Evolutionary conservation across 768 basidiomycete genomes (phyloP).

Genomic region (Lyophyllum semitale): DNA sequence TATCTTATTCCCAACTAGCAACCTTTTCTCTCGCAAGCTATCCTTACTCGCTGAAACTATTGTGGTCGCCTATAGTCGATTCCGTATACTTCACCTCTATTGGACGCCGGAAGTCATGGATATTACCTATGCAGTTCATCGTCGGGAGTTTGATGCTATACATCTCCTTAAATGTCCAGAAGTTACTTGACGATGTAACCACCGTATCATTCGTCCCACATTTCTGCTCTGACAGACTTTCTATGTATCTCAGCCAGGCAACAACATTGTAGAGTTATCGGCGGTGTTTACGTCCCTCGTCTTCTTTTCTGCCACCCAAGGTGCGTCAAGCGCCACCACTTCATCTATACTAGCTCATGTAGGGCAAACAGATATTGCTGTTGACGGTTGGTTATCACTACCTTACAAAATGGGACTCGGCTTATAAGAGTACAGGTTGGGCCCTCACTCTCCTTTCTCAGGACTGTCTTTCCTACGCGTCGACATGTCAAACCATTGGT

Average conservation of each 20-base stretch:
- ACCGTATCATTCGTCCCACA: slow-evolving; percentile 1
- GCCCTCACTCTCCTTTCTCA: slow-evolving; percentile 85
- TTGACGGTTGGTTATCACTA: slow-evolving; percentile 69
- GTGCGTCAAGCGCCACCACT: slow-evolving; percentile 37
- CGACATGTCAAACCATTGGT: slow-evolving; percentile 97
- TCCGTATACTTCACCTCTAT: slow-evolving; percentile 78
- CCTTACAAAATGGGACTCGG: slow-evolving; percentile 1
- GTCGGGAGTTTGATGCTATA: slow-evolving; percentile 84
- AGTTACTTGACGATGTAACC: slow-evolving; percentile 75
- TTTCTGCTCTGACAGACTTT: slow-evolving; percentile 15
- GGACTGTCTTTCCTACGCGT: slow-evolving; percentile 94
- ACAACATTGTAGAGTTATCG: slow-evolving; percentile 79
- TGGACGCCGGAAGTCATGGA: slow-evolving; percentile 98
- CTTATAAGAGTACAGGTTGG: slow-evolving; percentile 53
- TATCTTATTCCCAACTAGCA: slow-evolving; percentile 96
- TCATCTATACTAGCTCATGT: slow-evolving; percentile 17
- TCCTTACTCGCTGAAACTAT: slow-evolving; percentile 93
- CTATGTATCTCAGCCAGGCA: slow-evolving; percentile 64
- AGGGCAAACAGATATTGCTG: slow-evolving; percentile 81
- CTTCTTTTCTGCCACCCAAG: slow-evolving; percentile 96
- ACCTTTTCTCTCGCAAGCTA: slow-evolving; percentile 92
- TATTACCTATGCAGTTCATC: slow-evolving; percentile 93
- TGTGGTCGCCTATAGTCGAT: slow-evolving; percentile 98
- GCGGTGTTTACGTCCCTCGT: slow-evolving; percentile 87
- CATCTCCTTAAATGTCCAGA: slow-evolving; percentile 73